Conservation (phyloP, 192 early-diverging fungal species). For the Mortierella alpina region DNA sequence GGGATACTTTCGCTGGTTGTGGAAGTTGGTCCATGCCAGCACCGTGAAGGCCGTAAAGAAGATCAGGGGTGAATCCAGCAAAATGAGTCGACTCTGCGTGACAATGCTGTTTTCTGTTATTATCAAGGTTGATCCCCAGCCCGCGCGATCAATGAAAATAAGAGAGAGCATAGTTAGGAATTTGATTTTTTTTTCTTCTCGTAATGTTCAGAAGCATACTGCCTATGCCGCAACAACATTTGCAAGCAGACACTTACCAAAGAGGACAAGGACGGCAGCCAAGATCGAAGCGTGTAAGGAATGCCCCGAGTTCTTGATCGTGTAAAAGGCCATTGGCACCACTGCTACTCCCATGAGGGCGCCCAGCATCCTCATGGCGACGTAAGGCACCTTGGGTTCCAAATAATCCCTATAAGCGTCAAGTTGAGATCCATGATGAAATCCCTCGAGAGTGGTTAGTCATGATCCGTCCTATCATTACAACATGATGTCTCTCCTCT, state of each 20-base stretch:
- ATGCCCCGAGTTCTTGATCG: conserved; percentile 82
- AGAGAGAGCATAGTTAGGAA: neutral
- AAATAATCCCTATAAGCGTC: conserved; percentile 77
- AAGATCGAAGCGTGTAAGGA: conserved; percentile 78
- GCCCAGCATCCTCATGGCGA: conserved; percentile 83
- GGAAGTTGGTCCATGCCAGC: conserved; percentile 90
- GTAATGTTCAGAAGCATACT: no score
- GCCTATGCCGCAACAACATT: neutral
- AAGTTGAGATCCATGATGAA: neutral
- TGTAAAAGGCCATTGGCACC: conserved; percentile 86
- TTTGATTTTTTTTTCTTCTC: neutral
- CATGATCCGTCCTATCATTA: no score
- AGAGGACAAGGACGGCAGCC: conserved; percentile 81
- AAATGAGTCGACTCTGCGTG: conserved; percentile 91
- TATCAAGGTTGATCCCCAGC: neutral
- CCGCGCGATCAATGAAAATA: neutral
- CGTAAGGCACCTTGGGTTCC: conserved; percentile 86
- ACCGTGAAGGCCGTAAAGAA: conserved; percentile 85
- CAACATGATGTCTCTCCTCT: no score
- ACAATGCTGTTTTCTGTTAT: conserved; percentile 86
- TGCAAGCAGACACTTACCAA: conserved; percentile 65
- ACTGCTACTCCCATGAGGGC: conserved; percentile 83
- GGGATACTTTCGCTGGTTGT: conserved; percentile 70
- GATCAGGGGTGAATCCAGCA: conserved; percentile 91
- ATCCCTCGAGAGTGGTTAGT: no score